phyloP scores from a whole-genome alignment of 2,329 filamentous ascomycete genomes.

The Talaromyces rugulosus region DNA sequence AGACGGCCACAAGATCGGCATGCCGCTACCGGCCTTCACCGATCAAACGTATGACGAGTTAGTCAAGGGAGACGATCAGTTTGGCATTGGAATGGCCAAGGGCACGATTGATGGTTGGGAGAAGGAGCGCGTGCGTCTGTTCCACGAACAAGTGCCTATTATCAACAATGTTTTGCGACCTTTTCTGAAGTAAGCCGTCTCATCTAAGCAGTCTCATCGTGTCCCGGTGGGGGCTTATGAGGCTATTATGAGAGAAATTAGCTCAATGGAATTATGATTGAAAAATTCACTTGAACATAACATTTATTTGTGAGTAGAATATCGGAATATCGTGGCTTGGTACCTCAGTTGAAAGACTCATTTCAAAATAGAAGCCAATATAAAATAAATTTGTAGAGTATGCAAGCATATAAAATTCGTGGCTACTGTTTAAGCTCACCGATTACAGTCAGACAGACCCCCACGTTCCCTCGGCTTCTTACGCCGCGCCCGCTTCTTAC shows the following conservation, averaged over 20 bases:
- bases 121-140: slow-evolving; percentile 12
- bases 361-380: background rate
- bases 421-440: background rate
- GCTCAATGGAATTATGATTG: background rate
- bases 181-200: slow-evolving; percentile 1
- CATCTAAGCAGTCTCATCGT: background rate
- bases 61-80: slow-evolving; percentile 47
- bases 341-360: background rate
- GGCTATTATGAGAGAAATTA: background rate
- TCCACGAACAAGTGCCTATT: slow-evolving; percentile 8
- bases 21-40: slow-evolving; percentile 51
- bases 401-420: background rate
- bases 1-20: slow-evolving; percentile 47
- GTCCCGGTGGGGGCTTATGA: background rate
- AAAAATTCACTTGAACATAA: too few species aligned
- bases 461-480: background rate
- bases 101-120: slow-evolving; percentile 12
- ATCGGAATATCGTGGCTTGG: background rate
- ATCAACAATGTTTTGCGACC: slow-evolving; percentile 1
- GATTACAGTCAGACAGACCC: background rate
- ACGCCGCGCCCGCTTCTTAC: slow-evolving; percentile 5
- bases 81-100: slow-evolving; percentile 44
- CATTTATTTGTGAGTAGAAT: background rate
- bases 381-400: background rate
- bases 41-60: slow-evolving; percentile 47